Conservation (phyloP, 768 basidiomycete species). For the Rhizopogon vinicolor region DNA sequence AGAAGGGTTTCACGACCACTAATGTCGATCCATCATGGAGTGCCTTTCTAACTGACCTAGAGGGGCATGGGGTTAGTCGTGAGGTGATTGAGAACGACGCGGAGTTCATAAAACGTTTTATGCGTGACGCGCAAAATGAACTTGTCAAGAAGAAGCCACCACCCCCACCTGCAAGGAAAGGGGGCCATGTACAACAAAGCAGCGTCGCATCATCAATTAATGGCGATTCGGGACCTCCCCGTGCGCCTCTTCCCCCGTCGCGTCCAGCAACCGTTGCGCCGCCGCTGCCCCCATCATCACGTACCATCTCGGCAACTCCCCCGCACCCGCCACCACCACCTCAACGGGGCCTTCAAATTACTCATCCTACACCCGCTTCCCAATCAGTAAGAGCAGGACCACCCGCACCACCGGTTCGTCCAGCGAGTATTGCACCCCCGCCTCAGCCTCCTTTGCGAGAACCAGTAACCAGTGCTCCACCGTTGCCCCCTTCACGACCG, state of each 20-base stretch:
- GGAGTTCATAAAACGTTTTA: constrained; percentile 86
- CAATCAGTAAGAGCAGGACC: constrained; percentile 27
- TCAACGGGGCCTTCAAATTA: constrained; percentile 19
- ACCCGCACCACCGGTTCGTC: constrained; percentile 35
- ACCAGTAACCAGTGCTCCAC: constrained; percentile 15
- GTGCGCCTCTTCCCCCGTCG: constrained; percentile 29
- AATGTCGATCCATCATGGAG: constrained; percentile 93
- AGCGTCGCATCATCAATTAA: constrained; percentile 19
- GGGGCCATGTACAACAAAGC: constrained; percentile 18
- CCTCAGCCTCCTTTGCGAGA: constrained; percentile 33
- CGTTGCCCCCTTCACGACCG: constrained; percentile 31
- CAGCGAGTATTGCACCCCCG: constrained; percentile 20
- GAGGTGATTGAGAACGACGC: constrained; percentile 73
- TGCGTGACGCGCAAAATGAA: constrained; percentile 44
- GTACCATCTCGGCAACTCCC: constrained; percentile 2
- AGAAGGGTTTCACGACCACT: constrained; percentile 80
- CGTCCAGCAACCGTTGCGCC: constrained; percentile 22
- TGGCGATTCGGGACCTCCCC: constrained; percentile 19
- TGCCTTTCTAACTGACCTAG: constrained; percentile 61
- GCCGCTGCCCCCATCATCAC: constrained; percentile 28
- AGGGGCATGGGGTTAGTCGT: constrained; percentile 58
- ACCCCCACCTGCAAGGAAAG: constrained; percentile 24
- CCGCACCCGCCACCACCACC: constrained; percentile 21
- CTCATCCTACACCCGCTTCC: constrained; percentile 25
- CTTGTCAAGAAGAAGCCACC: constrained; percentile 41